These are phyloP conservation scores for Zygosaccharomyces rouxii DNA, from an alignment of 805 yeast species.

Conservation along the genomic window DNA sequence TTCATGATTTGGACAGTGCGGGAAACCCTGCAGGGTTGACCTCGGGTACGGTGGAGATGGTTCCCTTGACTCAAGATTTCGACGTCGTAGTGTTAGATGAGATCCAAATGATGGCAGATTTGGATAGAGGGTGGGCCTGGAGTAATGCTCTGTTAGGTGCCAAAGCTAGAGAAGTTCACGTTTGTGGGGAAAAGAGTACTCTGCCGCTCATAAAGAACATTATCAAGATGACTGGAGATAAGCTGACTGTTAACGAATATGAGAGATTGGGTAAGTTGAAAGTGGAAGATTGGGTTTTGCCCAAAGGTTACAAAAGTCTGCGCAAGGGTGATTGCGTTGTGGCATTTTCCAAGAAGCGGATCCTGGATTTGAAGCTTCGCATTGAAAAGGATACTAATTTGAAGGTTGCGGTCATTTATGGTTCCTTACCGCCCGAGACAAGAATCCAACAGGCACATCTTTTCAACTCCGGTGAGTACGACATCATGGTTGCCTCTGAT, in stretches of 20 bases:
- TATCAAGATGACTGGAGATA: conserved; percentile 72
- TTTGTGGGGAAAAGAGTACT: conserved; percentile 90
- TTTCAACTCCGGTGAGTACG: conserved; percentile 76
- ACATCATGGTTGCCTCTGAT: conserved; percentile 89
- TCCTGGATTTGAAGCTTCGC: conserved; percentile 60
- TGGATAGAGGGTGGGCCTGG: conserved; percentile 88
- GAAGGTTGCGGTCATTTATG: conserved; percentile 86
- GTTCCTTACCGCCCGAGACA: conserved; percentile 93
- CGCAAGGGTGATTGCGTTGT: conserved; percentile 82
- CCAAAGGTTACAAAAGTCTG: conserved; percentile 27
- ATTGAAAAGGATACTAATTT: conserved; percentile 61
- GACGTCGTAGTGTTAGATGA: conserved; percentile 94
- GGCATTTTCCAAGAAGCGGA: conserved; percentile 72
- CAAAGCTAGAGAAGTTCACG: conserved; percentile 76
- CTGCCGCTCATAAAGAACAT: conserved; percentile 62
- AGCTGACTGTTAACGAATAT: conserved; percentile 63
- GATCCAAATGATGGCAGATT: conserved; percentile 89
- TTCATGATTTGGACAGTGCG: conserved; percentile 59
- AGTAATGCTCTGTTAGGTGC: conserved; percentile 85
- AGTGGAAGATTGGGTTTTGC: conserved; percentile 42
- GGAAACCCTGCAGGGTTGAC: conserved; percentile 75
- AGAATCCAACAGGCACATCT: conserved; percentile 75
- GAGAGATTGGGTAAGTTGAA: conserved; percentile 68
- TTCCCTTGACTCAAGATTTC: conserved; percentile 58
- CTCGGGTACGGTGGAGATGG: conserved; percentile 92